Base-by-base conservation (phyloP, 257 asterid genomes). In the Nicotiana otophora region DNA sequence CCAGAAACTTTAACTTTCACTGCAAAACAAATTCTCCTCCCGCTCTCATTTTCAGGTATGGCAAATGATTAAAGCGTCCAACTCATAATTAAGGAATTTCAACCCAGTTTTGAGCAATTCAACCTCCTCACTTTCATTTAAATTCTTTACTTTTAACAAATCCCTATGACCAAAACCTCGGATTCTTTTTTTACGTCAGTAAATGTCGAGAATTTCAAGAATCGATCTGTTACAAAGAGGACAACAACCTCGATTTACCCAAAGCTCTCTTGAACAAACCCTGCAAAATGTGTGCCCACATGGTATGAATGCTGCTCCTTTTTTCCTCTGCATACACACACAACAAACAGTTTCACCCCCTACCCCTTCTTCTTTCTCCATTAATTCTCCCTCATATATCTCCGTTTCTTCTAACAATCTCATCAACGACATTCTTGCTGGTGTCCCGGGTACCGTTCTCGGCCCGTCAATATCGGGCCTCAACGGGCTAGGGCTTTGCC, bases 241-340 rank as follows among this genome's bases (percentile, higher is more conserved):
- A 89, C 99, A 96, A 31, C 78, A 64, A 0, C 99, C 98, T 91
- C 99, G 98, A 86, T 88, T 94, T 84, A 92, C 58, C 98, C 99
- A 89, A 85, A 94, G 1, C 85, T 96, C 98, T 76, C 98, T 91
- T 17, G 98, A 90, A 85, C 99, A 96, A 86, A 90, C 93, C 53
- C 98, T 88, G 86, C 99, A 96, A 86, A 92, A 96, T 42, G 98
- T 93, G 90, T 96, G 99, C 5, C 99, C 99, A 87, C 99, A 96
- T 77, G 99, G 99, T 82, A 96, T 94, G 87, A 96, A 93, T 9
- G 99, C 99, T 67, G 99, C 99, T 0, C 93, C 97, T 70, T 90
- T 96, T 68, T 87, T 93, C 84, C 97, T 93, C 84, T 91, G 92
- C 98, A 96, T 91, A 90, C 98, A 96, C 91, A 94, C 98, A 90